Evolutionary conservation across 345 rosid genomes (phyloP).

Genomic region (Crucihimalaya himalaica): DNA sequence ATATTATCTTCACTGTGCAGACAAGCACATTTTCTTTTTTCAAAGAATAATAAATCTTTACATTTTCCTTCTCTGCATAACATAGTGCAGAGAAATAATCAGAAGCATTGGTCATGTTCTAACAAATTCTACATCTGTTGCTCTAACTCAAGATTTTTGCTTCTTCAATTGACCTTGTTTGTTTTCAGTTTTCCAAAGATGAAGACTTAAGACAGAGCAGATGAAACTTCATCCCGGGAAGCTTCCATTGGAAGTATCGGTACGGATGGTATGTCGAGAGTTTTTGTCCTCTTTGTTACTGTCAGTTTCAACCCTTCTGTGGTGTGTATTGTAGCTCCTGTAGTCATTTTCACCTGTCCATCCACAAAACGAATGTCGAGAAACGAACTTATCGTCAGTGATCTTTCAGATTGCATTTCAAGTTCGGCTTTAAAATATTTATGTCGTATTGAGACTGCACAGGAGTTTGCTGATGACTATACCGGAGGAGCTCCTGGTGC

Average conservation of each 20-base stretch:
- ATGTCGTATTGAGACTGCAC: neutral
- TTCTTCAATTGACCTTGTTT: neutral
- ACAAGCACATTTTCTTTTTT: neutral
- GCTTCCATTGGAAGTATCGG: slow-evolving; percentile 44
- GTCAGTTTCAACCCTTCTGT: slow-evolving; percentile 78
- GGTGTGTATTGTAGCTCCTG: slow-evolving; percentile 97
- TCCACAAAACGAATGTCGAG: slow-evolving; percentile 6
- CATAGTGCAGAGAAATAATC: slow-evolving; percentile 16
- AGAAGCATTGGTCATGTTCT: slow-evolving; percentile 3
- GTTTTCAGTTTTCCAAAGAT: slow-evolving; percentile 6
- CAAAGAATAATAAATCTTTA: slow-evolving; percentile 13
- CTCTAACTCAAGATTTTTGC: slow-evolving; percentile 1
- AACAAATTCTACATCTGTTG: slow-evolving; percentile 15
- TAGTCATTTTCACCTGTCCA: slow-evolving; percentile 82
- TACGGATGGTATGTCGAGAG: slow-evolving; percentile 51
- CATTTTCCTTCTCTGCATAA: slow-evolving; percentile 19
- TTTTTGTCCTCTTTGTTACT: slow-evolving; percentile 56
- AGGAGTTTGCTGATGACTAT: slow-evolving; percentile 35
- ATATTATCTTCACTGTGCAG: slow-evolving; percentile 2
- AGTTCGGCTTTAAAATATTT: neutral
- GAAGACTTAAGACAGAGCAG: slow-evolving; percentile 45
- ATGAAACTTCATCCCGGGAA: slow-evolving; percentile 56
- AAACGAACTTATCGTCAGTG: neutral
- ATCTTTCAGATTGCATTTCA: neutral
- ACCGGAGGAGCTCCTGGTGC: slow-evolving; percentile 91